phyloP scores from a whole-genome alignment of 2,329 filamentous ascomycete species.

The Colletotrichum chlorophyti region DNA sequence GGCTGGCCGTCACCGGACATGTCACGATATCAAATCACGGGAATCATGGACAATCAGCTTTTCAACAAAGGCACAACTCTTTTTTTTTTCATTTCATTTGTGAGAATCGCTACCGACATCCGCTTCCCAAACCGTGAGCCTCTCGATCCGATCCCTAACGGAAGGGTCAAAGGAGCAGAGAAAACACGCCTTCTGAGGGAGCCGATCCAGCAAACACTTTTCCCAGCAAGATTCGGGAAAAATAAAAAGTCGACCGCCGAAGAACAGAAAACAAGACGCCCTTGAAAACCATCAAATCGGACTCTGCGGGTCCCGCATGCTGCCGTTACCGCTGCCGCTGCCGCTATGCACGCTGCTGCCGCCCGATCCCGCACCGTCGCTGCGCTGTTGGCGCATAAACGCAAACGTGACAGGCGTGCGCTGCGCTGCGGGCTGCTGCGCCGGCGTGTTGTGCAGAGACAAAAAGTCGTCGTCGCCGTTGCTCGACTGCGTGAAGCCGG shows the following conservation, averaged over 20 bases:
- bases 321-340: conserved; percentile 55
- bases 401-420: conserved; percentile 32
- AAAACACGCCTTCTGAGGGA: not conserved
- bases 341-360: conserved; percentile 41
- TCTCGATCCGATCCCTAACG: not conserved
- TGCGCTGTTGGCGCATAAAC: conserved; percentile 12
- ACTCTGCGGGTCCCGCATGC: conserved; percentile 59
- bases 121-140: not conserved
- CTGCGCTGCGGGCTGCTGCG: conserved; percentile 28
- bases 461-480: conserved; percentile 53
- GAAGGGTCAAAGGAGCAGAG: not conserved
- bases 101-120: conserved; percentile 11
- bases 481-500: conserved; percentile 70
- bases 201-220: conserved; percentile 5
- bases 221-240: conserved; percentile 1
- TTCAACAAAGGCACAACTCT: conserved; percentile 27
- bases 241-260: conserved; percentile 10
- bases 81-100: conserved; percentile 11
- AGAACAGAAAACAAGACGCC: conserved; percentile 13
- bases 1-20: no score
- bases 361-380: conserved; percentile 26
- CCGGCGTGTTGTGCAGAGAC: conserved; percentile 30
- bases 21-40: not conserved
- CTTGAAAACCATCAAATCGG: conserved; percentile 39
- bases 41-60: not conserved